Percentiles rank a stretch among this genome's conserved stretches.
Conservation (phyloP, 2,329 filamentous ascomycete species). For the Madurella fahalii region DNA sequence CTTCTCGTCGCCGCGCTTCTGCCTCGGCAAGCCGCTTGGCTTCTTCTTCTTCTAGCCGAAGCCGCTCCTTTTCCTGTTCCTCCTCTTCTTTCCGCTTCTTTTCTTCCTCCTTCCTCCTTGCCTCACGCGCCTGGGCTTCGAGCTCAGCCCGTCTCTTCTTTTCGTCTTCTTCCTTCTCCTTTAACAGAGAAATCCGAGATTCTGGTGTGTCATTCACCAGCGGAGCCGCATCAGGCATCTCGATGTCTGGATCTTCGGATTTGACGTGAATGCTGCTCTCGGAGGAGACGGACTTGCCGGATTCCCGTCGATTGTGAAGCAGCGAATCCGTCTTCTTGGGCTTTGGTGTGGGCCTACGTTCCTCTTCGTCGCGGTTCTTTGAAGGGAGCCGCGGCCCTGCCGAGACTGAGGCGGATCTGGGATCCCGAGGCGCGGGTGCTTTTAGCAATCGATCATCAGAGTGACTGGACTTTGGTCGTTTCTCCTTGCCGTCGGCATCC, state of each 20-base stretch:
- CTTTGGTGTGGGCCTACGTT: slow-evolving; percentile 36
- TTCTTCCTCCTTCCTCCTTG: slow-evolving; percentile 27
- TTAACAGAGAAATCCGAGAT: slow-evolving; percentile 21
- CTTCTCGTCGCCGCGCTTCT: slow-evolving; percentile 21
- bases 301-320: slow-evolving; percentile 40
- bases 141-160: slow-evolving; percentile 31
- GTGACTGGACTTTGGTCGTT: slow-evolving; percentile 40
- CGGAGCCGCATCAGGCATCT: slow-evolving; percentile 48
- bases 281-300: slow-evolving; percentile 36
- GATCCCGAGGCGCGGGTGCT: slow-evolving; percentile 39
- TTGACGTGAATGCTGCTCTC: slow-evolving; percentile 56
- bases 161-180: slow-evolving; percentile 36
- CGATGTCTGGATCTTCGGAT: slow-evolving; percentile 52
- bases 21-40: slow-evolving; percentile 20
- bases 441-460: slow-evolving; percentile 46
- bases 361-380: slow-evolving; percentile 43
- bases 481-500: slow-evolving; percentile 51
- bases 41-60: slow-evolving; percentile 30
- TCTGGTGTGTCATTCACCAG: slow-evolving; percentile 27
- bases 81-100: slow-evolving; percentile 28
- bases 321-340: slow-evolving; percentile 34
- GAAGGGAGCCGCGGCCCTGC: slow-evolving; percentile 26
- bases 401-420: slow-evolving; percentile 16
- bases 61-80: slow-evolving; percentile 28
- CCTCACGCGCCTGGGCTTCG: slow-evolving; percentile 29